Percentiles rank a stretch among this genome's conserved stretches.
Evolutionary conservation across 1,284 basidiomycete species (phyloP).

Genomic region (Nidula niveotomentosa): DNA sequence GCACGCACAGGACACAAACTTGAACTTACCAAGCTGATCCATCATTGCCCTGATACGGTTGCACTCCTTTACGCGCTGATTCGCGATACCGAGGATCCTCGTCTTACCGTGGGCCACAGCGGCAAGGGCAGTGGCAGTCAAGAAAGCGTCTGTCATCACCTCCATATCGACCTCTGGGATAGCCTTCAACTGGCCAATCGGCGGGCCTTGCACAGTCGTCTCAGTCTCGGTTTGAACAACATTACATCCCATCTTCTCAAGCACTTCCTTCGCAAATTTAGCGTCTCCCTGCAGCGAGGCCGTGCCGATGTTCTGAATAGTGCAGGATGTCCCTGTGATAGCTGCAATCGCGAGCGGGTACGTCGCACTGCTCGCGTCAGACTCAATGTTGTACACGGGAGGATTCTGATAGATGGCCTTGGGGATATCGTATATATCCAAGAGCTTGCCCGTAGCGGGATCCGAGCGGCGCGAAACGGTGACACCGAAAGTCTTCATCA

Average conservation of each 20-base stretch:
- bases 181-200: slow-evolving; percentile 77
- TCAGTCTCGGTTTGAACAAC: slow-evolving; percentile 87
- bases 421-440: slow-evolving; percentile 90
- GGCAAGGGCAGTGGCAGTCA: slow-evolving; percentile 91
- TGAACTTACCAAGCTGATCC: slow-evolving; percentile 79
- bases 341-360: slow-evolving; percentile 98
- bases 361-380: slow-evolving; percentile 94
- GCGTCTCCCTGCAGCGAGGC: slow-evolving; percentile 95
- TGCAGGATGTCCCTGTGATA: slow-evolving; percentile 93
- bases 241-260: slow-evolving; percentile 93
- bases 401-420: slow-evolving; percentile 82
- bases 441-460: slow-evolving; percentile 54
- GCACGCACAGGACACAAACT: slow-evolving; percentile 1
- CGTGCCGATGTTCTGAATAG: slow-evolving; percentile 90
- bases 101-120: slow-evolving; percentile 81
- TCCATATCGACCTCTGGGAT: slow-evolving; percentile 96
- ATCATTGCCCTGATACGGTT: slow-evolving; percentile 98
- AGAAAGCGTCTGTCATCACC: slow-evolving; percentile 99
- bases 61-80: slow-evolving; percentile 98
- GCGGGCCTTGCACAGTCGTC: slow-evolving; percentile 94
- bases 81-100: slow-evolving; percentile 94
- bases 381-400: slow-evolving; percentile 86
- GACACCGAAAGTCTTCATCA: slow-evolving; percentile 97
- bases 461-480: slow-evolving; percentile 74
- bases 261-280: slow-evolving; percentile 89